Evolutionary conservation across 805 yeast species (phyloP).

Genomic region (Cyberlindnera maclurae): DNA sequence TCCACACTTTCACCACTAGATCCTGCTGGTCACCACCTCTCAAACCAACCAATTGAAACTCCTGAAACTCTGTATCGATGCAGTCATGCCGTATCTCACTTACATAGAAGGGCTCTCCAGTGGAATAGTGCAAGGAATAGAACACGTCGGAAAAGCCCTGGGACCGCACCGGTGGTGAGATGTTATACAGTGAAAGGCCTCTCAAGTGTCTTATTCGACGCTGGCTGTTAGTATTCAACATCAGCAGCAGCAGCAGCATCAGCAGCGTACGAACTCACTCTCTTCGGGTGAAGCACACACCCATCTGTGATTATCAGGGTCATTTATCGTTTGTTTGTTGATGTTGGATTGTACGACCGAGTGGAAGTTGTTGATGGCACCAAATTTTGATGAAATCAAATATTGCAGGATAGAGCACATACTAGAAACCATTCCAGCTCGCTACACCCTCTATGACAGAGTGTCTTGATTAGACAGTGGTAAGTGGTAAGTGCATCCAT

Average conservation of each 20-base stretch:
- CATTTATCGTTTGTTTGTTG: too few relatives aligned
- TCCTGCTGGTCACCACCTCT: not conserved
- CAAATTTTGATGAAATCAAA: too few relatives aligned
- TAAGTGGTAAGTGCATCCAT: too few relatives aligned
- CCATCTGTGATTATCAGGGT: conserved; percentile 7
- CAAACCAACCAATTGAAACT: conserved; percentile 16
- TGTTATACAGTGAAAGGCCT: conserved; percentile 15
- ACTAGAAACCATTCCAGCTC: too few relatives aligned
- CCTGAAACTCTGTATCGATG: conserved; percentile 26
- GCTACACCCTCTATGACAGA: too few relatives aligned
- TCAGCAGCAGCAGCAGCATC: not conserved
- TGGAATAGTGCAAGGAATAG: conserved; percentile 27
- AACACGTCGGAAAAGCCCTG: conserved; percentile 28
- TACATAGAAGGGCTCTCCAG: conserved; percentile 26
- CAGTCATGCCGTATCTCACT: conserved; percentile 27
- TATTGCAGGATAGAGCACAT: too few relatives aligned
- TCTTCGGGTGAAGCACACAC: conserved; percentile 12
- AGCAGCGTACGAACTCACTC: conserved; percentile 4
- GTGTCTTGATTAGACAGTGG: too few relatives aligned
- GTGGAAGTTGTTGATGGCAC: too few relatives aligned
- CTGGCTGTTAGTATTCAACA: conserved; percentile 11
- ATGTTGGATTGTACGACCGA: too few relatives aligned
- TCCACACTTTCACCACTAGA: conserved; percentile 12
- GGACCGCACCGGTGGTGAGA: conserved; percentile 18
- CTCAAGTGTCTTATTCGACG: conserved; percentile 19